Evolutionary conservation across 2,329 filamentous ascomycete species (phyloP).

Genomic region (Microcyclospora tardicrescens): DNA sequence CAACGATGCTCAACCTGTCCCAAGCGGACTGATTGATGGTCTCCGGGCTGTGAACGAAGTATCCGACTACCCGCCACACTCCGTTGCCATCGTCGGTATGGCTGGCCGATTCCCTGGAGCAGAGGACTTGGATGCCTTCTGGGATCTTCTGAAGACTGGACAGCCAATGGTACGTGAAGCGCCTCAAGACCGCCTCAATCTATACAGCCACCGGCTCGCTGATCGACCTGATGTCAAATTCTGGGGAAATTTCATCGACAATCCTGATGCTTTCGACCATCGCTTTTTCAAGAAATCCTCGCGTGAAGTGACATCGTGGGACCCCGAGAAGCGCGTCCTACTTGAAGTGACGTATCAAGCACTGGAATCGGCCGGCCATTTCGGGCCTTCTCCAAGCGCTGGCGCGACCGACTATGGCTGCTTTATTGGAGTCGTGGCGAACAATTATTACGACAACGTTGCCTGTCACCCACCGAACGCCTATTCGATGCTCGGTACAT

Average conservation of each 20-base stretch:
- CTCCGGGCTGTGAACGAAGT: too few relatives aligned
- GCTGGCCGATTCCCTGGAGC: background rate
- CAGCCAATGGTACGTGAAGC: background rate
- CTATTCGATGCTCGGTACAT: conserved; percentile 22
- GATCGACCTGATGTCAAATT: background rate
- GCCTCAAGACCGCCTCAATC: background rate
- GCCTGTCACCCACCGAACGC: conserved; percentile 21
- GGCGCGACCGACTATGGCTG: conserved; percentile 23
- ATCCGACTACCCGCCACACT: background rate
- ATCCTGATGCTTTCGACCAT: conserved; percentile 7
- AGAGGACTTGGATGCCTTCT: background rate
- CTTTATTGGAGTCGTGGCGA: conserved; percentile 25
- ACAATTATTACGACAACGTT: conserved; percentile 33
- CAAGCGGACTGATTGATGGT: too few relatives aligned
- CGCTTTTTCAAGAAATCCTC: conserved; percentile 8
- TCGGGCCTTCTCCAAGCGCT: background rate
- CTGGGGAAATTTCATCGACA: background rate
- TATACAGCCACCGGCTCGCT: background rate
- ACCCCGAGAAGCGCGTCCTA: conserved; percentile 10
- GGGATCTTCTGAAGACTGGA: background rate
- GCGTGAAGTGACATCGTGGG: conserved; percentile 7
- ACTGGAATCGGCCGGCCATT: conserved; percentile 24
- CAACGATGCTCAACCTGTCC: too few relatives aligned
- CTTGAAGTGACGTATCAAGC: conserved; percentile 3
- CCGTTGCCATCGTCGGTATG: background rate